Conservation (phyloP, 768 basidiomycete species). For the Suillus decipiens region DNA sequence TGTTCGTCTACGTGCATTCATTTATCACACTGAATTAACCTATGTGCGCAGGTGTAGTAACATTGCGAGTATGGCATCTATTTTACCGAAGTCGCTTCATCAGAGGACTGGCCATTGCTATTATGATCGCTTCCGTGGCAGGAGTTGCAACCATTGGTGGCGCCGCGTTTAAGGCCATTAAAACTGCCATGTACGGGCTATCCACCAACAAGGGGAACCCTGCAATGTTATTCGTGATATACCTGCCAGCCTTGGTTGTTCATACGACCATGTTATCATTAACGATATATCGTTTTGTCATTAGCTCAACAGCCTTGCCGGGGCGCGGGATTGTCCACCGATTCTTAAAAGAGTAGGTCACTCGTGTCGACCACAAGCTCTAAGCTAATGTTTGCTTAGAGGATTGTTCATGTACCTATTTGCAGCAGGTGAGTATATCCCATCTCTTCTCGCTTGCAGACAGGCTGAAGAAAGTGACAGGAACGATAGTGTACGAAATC, state of each 20-base stretch:
- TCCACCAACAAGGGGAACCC: not conserved
- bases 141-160: not conserved
- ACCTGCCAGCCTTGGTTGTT: slow-evolving; percentile 15
- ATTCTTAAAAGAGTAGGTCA: slow-evolving; percentile 23
- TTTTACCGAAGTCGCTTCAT: slow-evolving; percentile 14
- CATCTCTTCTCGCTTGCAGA: not conserved
- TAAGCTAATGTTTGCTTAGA: slow-evolving; percentile 10
- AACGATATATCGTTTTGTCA: slow-evolving; percentile 20
- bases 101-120: not conserved
- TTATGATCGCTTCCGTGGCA: slow-evolving; percentile 1
- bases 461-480: slow-evolving; percentile 12
- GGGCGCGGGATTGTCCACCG: slow-evolving; percentile 18
- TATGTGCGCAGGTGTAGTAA: slow-evolving; percentile 14
- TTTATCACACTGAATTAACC: not conserved
- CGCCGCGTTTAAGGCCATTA: not conserved
- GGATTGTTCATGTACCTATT: slow-evolving; percentile 26
- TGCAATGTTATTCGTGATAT: slow-evolving; percentile 12
- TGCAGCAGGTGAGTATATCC: slow-evolving; percentile 15
- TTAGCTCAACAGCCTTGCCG: slow-evolving; percentile 10
- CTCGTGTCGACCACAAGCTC: not conserved
- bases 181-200: not conserved
- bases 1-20: slow-evolving; percentile 6
- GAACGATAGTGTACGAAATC: slow-evolving; percentile 19
- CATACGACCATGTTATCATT: slow-evolving; percentile 21
- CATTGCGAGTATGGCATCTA: slow-evolving; percentile 24